phyloP scores from a whole-genome alignment of 1,284 basidiomycete species.

The Pseudozyma hubeiensis region DNA sequence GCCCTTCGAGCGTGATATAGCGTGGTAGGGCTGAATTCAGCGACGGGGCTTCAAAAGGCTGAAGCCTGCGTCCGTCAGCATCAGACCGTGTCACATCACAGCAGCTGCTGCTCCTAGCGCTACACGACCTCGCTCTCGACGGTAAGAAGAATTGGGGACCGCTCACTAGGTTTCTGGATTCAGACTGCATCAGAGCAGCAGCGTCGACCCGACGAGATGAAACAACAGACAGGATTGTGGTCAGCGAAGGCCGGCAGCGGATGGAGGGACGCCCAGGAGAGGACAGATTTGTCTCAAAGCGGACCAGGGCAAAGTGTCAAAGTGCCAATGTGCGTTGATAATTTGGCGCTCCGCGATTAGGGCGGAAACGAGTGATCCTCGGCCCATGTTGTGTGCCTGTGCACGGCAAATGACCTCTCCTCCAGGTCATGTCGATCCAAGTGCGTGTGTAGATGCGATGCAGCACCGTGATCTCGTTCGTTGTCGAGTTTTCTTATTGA shows the following conservation, averaged over 20 bases:
- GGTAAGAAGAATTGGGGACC: too few relatives aligned
- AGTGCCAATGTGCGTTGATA: constrained; percentile 1
- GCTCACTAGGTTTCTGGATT: too few relatives aligned
- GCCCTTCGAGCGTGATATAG: background rate
- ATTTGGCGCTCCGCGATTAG: constrained; percentile 8
- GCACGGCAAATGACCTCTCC: background rate
- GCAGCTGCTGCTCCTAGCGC: too few relatives aligned
- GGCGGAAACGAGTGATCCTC: background rate
- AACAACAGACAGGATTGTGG: constrained; percentile 8
- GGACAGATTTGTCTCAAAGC: background rate
- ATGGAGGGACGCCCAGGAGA: background rate
- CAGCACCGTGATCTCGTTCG: too few relatives aligned
- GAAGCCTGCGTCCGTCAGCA: background rate
- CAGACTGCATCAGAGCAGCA: too few relatives aligned
- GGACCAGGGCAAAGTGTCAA: background rate
- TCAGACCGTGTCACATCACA: too few relatives aligned
- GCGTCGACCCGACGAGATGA: background rate
- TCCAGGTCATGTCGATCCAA: too few relatives aligned
- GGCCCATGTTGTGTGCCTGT: background rate
- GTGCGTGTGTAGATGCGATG: too few relatives aligned
- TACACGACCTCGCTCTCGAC: too few relatives aligned
- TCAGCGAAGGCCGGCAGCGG: background rate
- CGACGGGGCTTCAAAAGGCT: constrained; percentile 1
- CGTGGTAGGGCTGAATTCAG: background rate
- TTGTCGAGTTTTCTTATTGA: too few relatives aligned